These are phyloP conservation scores for Alternaria ethzedia DNA, from an alignment of 2,329 filamentous ascomycete genomes.

Conservation along the genomic window DNA sequence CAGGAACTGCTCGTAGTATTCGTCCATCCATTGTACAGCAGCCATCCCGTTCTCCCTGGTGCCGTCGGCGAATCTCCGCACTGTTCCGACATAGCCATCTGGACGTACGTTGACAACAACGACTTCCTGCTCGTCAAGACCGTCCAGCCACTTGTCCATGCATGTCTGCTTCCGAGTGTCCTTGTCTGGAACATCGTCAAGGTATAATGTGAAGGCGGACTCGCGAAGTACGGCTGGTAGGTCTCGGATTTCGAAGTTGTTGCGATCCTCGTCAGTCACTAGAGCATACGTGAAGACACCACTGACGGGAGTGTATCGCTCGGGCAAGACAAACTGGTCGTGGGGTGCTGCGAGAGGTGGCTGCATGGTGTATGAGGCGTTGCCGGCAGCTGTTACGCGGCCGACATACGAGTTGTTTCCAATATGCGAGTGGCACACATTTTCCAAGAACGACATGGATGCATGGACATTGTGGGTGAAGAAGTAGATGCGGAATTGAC, in stretches of 20 bases:
- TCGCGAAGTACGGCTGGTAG: constrained; percentile 67
- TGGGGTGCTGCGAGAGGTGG: constrained; percentile 64
- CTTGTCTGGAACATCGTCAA: constrained; percentile 67
- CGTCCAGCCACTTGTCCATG: constrained; percentile 73
- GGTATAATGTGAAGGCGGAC: constrained; percentile 74
- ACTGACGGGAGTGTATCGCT: constrained; percentile 72
- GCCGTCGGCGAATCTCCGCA: constrained; percentile 53
- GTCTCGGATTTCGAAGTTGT: constrained; percentile 69
- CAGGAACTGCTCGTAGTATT: constrained; percentile 59
- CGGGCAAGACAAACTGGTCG: constrained; percentile 70
- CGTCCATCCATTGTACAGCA: constrained; percentile 56
- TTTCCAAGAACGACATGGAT: constrained; percentile 63
- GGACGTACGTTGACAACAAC: constrained; percentile 73
- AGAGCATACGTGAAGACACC: constrained; percentile 69
- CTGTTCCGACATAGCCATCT: constrained; percentile 75
- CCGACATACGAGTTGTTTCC: constrained; percentile 63
- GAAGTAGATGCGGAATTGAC: constrained; percentile 78
- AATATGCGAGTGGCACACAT: constrained; percentile 63
- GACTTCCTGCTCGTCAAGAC: constrained; percentile 62
- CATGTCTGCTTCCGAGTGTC: constrained; percentile 60
- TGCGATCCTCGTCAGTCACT: constrained; percentile 70
- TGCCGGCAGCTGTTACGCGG: constrained; percentile 65
- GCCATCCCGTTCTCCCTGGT: constrained; percentile 37
- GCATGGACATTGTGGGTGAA: constrained; percentile 68
- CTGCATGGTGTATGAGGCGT: constrained; percentile 66